phyloP scores from a whole-genome alignment of 331 rosid species.

The Acacia concinna region DNA sequence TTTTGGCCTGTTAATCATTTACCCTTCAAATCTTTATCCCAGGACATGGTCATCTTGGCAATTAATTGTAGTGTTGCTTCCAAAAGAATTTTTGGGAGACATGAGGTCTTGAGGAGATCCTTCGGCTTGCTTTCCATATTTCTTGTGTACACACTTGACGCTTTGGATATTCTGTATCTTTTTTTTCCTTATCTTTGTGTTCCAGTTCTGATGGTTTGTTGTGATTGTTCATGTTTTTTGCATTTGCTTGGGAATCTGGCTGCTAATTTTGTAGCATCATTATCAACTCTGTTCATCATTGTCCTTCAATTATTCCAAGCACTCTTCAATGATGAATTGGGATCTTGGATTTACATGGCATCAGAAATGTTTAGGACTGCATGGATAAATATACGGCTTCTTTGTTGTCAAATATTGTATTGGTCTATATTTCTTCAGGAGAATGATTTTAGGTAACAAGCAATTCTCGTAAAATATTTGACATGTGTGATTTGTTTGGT shows the following conservation, averaged over 20 bases:
- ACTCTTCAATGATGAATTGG: constrained; percentile 44
- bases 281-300: constrained; percentile 63
- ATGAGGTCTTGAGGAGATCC: constrained; percentile 45
- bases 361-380: constrained; percentile 53
- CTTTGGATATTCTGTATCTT: constrained; percentile 11
- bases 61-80: constrained; percentile 73
- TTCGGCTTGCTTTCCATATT: constrained; percentile 38
- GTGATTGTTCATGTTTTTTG: constrained; percentile 62
- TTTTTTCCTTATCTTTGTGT: constrained; percentile 17
- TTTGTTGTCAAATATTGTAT: constrained; percentile 80
- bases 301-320: constrained; percentile 60
- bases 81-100: constrained; percentile 44
- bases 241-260: constrained; percentile 57
- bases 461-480: constrained; percentile 3
- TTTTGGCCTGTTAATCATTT: constrained; percentile 31
- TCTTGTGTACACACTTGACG: constrained; percentile 44
- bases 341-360: constrained; percentile 59
- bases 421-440: constrained; percentile 90
- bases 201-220: constrained; percentile 34
- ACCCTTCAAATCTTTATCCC: constrained; percentile 35
- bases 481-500: constrained; percentile 28
- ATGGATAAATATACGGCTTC: constrained; percentile 61
- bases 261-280: constrained; percentile 61
- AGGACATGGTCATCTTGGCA: constrained; percentile 80
- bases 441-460: constrained; percentile 64